Percentiles rank a stretch among this genome's conserved stretches.
Evolutionary conservation across 1,284 basidiomycete species (phyloP).

Genomic region (Marasmius fiardii): DNA sequence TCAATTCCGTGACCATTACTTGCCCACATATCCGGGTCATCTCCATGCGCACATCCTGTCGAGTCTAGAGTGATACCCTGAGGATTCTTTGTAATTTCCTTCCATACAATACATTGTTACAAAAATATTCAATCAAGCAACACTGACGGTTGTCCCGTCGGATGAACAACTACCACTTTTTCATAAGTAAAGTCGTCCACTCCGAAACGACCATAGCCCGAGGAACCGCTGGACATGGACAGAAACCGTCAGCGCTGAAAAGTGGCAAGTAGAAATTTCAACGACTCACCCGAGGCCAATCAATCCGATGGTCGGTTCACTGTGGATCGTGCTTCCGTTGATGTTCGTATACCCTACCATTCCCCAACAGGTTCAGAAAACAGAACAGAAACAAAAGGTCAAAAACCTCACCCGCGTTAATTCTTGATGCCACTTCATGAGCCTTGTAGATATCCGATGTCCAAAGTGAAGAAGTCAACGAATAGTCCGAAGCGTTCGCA

Average conservation of each 20-base stretch:
- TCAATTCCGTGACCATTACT: background rate
- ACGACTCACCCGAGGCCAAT: conserved; percentile 32
- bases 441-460: conserved; percentile 45
- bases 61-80: too few species aligned
- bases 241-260: too few species aligned
- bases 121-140: too few species aligned
- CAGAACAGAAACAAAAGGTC: background rate
- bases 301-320: conserved; percentile 27
- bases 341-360: conserved; percentile 39
- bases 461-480: conserved; percentile 53
- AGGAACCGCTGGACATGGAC: background rate
- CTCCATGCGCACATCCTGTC: background rate
- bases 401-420: conserved; percentile 41
- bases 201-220: background rate
- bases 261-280: too few species aligned
- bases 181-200: background rate
- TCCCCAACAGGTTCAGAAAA: background rate
- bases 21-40: background rate
- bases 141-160: background rate
- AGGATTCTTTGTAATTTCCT: too few species aligned
- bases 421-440: conserved; percentile 43
- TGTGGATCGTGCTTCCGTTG: conserved; percentile 35
- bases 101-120: too few species aligned
- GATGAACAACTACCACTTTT: background rate
- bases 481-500: conserved; percentile 55